Percentiles rank a stretch among this genome's conserved stretches.
Conservation (phyloP, 495 filamentous ascomycete species). For the Trichoderma parareesei region DNA sequence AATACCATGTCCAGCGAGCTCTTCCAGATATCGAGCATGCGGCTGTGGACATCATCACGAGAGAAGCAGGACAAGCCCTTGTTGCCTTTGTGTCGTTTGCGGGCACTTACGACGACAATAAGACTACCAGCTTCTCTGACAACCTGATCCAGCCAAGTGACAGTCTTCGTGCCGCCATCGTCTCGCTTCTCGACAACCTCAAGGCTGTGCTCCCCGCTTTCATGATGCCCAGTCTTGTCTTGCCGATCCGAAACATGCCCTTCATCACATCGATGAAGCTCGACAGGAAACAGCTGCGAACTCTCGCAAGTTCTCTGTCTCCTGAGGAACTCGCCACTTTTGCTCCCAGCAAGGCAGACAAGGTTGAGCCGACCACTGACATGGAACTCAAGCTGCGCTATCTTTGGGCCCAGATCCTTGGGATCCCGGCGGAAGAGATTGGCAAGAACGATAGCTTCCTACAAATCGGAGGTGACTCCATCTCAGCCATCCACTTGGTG, state of each 20-base stretch:
- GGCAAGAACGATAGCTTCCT: slow-evolving; percentile 36
- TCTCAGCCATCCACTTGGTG: slow-evolving; percentile 31
- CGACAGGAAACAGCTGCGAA: slow-evolving; percentile 15
- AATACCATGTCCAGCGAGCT: slow-evolving; percentile 10
- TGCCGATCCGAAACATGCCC: slow-evolving; percentile 71
- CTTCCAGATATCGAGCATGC: not conserved
- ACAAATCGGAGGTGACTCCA: slow-evolving; percentile 38
- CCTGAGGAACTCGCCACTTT: slow-evolving; percentile 17
- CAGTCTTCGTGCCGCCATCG: slow-evolving; percentile 22
- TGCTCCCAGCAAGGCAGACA: slow-evolving; percentile 19
- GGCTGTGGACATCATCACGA: not conserved
- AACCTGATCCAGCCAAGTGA: not conserved
- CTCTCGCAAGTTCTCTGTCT: not conserved
- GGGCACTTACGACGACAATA: not conserved
- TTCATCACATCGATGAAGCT: slow-evolving; percentile 15
- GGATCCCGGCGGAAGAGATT: slow-evolving; percentile 27
- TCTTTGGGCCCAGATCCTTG: slow-evolving; percentile 30
- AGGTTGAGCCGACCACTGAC: slow-evolving; percentile 9
- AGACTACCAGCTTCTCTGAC: not conserved
- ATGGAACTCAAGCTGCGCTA: slow-evolving; percentile 11
- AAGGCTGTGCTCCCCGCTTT: slow-evolving; percentile 43
- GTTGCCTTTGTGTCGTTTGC: not conserved
- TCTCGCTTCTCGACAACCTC: not conserved
- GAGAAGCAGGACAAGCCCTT: not conserved
- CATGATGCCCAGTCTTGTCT: slow-evolving; percentile 23